Percentiles rank a stretch among this genome's conserved stretches.
Conservation (phyloP, 2,329 filamentous ascomycete genomes). For the Penicillium carneum region DNA sequence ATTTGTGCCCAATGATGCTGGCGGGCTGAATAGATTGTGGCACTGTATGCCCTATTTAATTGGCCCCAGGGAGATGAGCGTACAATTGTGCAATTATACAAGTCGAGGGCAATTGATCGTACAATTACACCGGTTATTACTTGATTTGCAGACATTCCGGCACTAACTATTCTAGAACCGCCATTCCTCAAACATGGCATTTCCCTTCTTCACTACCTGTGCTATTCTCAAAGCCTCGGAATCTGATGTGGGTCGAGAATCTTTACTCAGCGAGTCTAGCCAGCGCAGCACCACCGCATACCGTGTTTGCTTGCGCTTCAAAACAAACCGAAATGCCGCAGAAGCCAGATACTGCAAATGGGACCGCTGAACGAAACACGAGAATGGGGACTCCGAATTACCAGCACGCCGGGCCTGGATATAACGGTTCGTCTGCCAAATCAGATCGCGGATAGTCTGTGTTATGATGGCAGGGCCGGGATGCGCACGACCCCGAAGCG, state of each 20-base stretch:
- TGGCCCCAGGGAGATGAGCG: neutral
- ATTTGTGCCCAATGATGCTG: constrained; percentile 20
- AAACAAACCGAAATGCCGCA: constrained; percentile 72
- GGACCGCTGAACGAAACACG: constrained; percentile 65
- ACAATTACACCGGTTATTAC: neutral
- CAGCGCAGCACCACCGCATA: constrained; percentile 71
- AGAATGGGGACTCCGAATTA: constrained; percentile 45
- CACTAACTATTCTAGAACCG: constrained; percentile 34
- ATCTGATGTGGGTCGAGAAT: constrained; percentile 48
- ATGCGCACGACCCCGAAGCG: constrained; percentile 61
- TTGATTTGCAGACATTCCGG: neutral
- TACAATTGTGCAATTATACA: constrained; percentile 5
- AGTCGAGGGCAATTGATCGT: neutral
- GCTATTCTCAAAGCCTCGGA: constrained; percentile 44
- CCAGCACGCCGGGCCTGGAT: constrained; percentile 60
- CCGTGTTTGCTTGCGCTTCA: constrained; percentile 74
- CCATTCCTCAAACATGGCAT: constrained; percentile 48
- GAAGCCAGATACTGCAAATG: constrained; percentile 72
- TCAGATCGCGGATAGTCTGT: constrained; percentile 69
- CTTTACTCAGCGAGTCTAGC: constrained; percentile 63
- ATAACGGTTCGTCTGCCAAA: constrained; percentile 69
- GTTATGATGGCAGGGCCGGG: constrained; percentile 68
- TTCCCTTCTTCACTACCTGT: constrained; percentile 45
- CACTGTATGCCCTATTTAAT: neutral
- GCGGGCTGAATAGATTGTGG: constrained; percentile 9